Evolutionary conservation across 2,329 filamentous ascomycete species (phyloP), one percentile per base, ranked within the genome.

Genomic region (Talaromyces sp.): DNA sequence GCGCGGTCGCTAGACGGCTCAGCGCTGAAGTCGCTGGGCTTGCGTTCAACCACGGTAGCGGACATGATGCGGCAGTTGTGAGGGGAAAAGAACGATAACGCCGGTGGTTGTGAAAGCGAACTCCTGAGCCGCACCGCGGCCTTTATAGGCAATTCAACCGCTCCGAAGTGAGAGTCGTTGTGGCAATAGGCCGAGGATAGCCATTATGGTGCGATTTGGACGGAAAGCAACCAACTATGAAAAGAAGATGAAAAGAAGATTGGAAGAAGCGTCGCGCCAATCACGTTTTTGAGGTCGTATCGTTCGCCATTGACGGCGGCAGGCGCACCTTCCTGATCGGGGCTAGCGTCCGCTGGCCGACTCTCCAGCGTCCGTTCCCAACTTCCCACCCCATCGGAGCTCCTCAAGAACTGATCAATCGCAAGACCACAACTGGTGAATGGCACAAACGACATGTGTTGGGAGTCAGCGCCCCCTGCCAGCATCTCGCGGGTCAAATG

Each of bases 191-290:
- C 59, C 22, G 49, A 11, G 25, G 49, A 52, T 52, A 22, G 59
- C 43, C 60, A 62, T 52, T 15, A 62, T 62, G 60, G 35, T 54
- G 60, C 49, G 49, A 62, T 62, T 15, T n/a, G 0, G 5, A 22
- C 19, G 47, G 25, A 35, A 31, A 31, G 27, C 27, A 35, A 39
- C 52, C 41, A 50, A 15, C 1, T 8, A 6, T 5, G 3, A 4
- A n/a, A 25, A 37, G n/a, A 31, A 27, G 8, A 17, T 2, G 25
- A 50, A n/a, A 49, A 27, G 15, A 43, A 43, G 17, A 43, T 43
- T 9, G 17, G 6, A 50, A 52, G 27, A 33, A 10, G 7, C 3
- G 27, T 27, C 19, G 25, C 9, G 49, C 47, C 47, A 50, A 52
- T 52, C 59, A 61, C 59, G 59, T 39, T 50, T 50, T 50, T 17